phyloP scores from a whole-genome alignment of 2,329 filamentous ascomycete species.

The Phialemonium atrogriseum region DNA sequence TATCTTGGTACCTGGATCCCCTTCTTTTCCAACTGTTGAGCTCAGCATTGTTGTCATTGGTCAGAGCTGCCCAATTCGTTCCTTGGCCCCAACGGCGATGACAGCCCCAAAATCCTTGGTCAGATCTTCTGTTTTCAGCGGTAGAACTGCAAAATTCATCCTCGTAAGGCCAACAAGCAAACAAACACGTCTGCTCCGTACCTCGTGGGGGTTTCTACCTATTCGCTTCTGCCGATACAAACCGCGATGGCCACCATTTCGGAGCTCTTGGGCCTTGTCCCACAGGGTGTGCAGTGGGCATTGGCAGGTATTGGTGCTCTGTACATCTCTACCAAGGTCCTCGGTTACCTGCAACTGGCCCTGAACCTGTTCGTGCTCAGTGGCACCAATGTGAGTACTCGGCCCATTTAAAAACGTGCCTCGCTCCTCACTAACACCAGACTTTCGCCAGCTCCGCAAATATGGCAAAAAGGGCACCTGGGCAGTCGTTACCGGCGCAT shows the following conservation, averaged over 20 bases:
- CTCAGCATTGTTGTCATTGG: too few relatives aligned
- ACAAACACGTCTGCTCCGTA: too few relatives aligned
- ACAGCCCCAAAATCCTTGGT: too few relatives aligned
- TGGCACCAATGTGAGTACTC: constrained; percentile 47
- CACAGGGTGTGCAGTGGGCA: constrained; percentile 35
- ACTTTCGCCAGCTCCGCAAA: constrained; percentile 59
- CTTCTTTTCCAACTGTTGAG: too few relatives aligned
- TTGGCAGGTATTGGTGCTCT: constrained; percentile 51
- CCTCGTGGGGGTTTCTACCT: too few relatives aligned
- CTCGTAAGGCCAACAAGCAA: too few relatives aligned
- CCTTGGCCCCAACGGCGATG: too few relatives aligned
- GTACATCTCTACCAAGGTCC: constrained; percentile 44
- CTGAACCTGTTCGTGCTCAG: constrained; percentile 61
- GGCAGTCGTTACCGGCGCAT: constrained; percentile 91
- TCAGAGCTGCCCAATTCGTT: too few relatives aligned
- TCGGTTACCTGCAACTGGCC: constrained; percentile 53
- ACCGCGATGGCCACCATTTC: constrained; percentile 23
- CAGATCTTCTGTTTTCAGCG: too few relatives aligned
- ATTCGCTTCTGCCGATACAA: too few relatives aligned
- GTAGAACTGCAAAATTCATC: too few relatives aligned
- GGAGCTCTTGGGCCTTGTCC: constrained; percentile 28
- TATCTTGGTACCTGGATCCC: too few relatives aligned
- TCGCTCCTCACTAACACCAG: not conserved
- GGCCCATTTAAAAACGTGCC: not conserved
- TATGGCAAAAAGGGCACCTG: constrained; percentile 90